Evolutionary conservation across 2,329 filamentous ascomycete genomes (phyloP).

Genomic region (Cytospora paraplurivora): DNA sequence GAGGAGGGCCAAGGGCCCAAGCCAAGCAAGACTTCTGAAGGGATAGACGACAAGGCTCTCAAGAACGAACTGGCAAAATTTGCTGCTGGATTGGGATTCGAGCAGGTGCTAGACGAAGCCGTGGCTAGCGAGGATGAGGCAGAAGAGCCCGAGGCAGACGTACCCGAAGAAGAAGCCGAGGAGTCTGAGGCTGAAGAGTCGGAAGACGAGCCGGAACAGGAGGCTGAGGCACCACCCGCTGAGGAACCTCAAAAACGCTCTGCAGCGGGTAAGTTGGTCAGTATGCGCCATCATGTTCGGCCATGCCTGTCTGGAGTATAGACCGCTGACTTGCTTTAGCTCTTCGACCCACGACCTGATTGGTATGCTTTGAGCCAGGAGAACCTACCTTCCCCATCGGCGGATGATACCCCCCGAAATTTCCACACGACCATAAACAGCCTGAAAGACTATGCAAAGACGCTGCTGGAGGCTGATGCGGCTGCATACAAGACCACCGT

Average conservation of each 20-base stretch:
- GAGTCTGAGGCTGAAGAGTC: constrained; percentile 41
- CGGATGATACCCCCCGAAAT: constrained; percentile 49
- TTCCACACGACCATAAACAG: constrained; percentile 49
- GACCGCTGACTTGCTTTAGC: constrained; percentile 40
- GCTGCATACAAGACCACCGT: constrained; percentile 72
- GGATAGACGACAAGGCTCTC: constrained; percentile 39
- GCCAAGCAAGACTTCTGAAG: constrained; percentile 26
- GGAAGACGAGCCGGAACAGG: constrained; percentile 38
- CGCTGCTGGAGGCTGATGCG: constrained; percentile 77
- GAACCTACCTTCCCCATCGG: constrained; percentile 46
- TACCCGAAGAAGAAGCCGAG: constrained; percentile 33
- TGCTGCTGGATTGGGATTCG: constrained; percentile 52
- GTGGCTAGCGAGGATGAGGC: constrained; percentile 44
- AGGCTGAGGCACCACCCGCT: constrained; percentile 34
- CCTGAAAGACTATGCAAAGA: constrained; percentile 70
- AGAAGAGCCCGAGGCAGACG: constrained; percentile 35
- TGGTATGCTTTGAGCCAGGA: constrained; percentile 54
- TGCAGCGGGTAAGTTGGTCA: constrained; percentile 43
- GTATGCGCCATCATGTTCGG: constrained; percentile 38
- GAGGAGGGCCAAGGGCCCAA: constrained; percentile 44
- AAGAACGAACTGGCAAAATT: constrained; percentile 56
- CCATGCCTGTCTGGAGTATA: constrained; percentile 20
- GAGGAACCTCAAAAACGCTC: constrained; percentile 36
- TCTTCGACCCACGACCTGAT: constrained; percentile 59
- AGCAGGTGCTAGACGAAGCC: constrained; percentile 43